Evolutionary conservation across 169 alveolate species (phyloP), one percentile per base, ranked within the genome.

Genomic region (Plasmodium coatneyi): DNA sequence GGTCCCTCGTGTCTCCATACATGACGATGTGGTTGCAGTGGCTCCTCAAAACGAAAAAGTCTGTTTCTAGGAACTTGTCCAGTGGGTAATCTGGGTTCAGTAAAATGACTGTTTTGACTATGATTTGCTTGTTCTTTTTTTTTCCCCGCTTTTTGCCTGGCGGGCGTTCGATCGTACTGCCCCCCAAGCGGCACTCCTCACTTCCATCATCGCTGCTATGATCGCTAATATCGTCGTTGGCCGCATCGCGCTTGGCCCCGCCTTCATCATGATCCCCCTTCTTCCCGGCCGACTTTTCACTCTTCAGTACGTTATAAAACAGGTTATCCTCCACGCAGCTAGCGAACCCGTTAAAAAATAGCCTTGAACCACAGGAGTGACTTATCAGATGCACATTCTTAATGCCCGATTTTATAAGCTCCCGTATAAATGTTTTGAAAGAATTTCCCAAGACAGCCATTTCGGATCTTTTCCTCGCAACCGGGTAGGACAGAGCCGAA

Each of bases 1-100:
- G 96, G 41, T 97, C 98, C 41, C 97, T 90, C 46, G 97, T 97
- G 79, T 97, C 98, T 52, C 95, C 98, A 91, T 97, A 97, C 98
- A 97, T 96, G 10, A 97, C 97, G 54, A 97, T 97, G 80, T 96
- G 97, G 86, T 97, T 96, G 70, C 98, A 97, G 90, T 97, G 96
- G 70, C 97, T 95, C 39, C 98, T 95, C 70, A 97, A 90, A 43
- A 96, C 74, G 84, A 97, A 97, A 87, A 95, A 97, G 39, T 96
- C 98, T 39, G 95, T 92, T 71, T 95, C 97, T 52, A 96, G 90
- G 83, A 97, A 97, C 86, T 87, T 94, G 66, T 96, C 97, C 94
- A 97, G 86, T 6, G 97, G 94, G 80, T 92, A 96, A 66, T 97
- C 98, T 39, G 98, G 98, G 84, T 96, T 97, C 56, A 97, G 81